Conservation (phyloP, 2,329 filamentous ascomycete genomes). For the Epichloe gansuensis region DNA sequence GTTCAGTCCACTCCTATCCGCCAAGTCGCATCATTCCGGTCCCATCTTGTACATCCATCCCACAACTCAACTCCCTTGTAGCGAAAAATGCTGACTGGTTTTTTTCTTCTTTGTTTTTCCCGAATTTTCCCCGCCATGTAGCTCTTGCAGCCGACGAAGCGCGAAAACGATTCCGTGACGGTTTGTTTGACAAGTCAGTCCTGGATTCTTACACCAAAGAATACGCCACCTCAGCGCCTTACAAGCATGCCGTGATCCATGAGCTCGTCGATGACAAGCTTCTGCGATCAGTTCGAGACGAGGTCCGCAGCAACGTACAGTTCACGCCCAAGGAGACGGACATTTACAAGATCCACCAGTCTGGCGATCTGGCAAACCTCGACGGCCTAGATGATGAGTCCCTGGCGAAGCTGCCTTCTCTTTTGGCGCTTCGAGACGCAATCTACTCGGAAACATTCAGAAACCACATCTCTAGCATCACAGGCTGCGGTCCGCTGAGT, state of each 20-base stretch:
- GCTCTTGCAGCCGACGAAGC: conserved; percentile 37
- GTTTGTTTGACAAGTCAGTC: conserved; percentile 48
- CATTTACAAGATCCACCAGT: conserved; percentile 99
- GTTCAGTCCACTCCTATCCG: conserved; percentile 8
- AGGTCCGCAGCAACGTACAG: conserved; percentile 80
- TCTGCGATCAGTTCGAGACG: conserved; percentile 72
- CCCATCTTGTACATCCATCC: too few species aligned
- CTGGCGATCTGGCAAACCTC: conserved; percentile 90
- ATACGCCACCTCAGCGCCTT: conserved; percentile 55
- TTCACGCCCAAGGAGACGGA: conserved; percentile 99
- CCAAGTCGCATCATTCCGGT: too few species aligned
- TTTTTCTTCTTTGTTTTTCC: too few species aligned
- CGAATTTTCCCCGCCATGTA: conserved; percentile 12
- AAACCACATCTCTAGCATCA: conserved; percentile 76
- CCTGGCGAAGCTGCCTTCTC: conserved; percentile 71
- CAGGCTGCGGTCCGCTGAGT: conserved; percentile 73
- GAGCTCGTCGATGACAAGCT: conserved; percentile 67
- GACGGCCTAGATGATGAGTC: conserved; percentile 84
- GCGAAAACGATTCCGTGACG: conserved; percentile 47
- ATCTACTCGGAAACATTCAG: conserved; percentile 86
- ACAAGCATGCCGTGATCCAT: conserved; percentile 86
- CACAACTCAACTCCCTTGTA: background rate
- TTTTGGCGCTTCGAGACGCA: conserved; percentile 86
- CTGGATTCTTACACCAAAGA: conserved; percentile 45
- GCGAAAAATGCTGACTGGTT: background rate